A percentile compares a stretch with the other conserved stretches of the same genome.
These are phyloP conservation scores for Rhizoctonia solani DNA, from an alignment of 1,284 basidiomycete species.

Conservation along the genomic window DNA sequence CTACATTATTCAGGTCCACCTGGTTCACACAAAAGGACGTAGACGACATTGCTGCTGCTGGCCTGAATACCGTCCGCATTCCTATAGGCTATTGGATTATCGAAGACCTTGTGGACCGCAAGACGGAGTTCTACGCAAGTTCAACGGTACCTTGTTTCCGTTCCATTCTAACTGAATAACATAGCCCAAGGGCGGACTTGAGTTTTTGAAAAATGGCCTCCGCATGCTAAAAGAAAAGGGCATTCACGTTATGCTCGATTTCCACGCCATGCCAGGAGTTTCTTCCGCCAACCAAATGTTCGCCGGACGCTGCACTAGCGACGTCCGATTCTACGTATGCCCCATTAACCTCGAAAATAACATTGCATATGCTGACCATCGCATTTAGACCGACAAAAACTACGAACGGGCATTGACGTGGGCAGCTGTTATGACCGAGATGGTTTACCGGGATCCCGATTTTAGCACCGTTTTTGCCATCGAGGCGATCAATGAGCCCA, in stretches of 20 bases:
- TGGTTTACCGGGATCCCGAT: slow-evolving; percentile 69
- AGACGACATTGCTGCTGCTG: slow-evolving; percentile 52
- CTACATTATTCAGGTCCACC: slow-evolving; percentile 42
- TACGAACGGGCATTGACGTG: slow-evolving; percentile 75
- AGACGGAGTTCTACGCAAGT: slow-evolving; percentile 56
- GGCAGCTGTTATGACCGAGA: slow-evolving; percentile 73
- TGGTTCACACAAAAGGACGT: slow-evolving; percentile 74
- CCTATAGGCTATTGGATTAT: slow-evolving; percentile 82
- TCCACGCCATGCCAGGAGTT: slow-evolving; percentile 76
- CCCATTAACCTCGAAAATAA: background rate
- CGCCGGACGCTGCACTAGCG: slow-evolving; percentile 58
- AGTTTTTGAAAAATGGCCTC: background rate
- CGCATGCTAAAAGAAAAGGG: slow-evolving; percentile 56
- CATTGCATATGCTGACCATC: slow-evolving; percentile 42
- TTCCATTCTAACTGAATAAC: background rate
- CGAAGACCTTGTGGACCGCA: slow-evolving; percentile 66
- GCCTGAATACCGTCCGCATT: slow-evolving; percentile 74
- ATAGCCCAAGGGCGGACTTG: background rate
- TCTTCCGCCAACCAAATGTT: slow-evolving; percentile 45
- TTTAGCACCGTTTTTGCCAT: slow-evolving; percentile 71
- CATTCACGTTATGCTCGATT: slow-evolving; percentile 69
- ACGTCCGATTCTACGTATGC: slow-evolving; percentile 65
- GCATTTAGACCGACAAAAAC: slow-evolving; percentile 65
- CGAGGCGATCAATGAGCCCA: slow-evolving; percentile 75
- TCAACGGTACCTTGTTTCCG: background rate